phyloP scores from a whole-genome alignment of 345 rosid genomes.

The Hibiscus trionum region DNA sequence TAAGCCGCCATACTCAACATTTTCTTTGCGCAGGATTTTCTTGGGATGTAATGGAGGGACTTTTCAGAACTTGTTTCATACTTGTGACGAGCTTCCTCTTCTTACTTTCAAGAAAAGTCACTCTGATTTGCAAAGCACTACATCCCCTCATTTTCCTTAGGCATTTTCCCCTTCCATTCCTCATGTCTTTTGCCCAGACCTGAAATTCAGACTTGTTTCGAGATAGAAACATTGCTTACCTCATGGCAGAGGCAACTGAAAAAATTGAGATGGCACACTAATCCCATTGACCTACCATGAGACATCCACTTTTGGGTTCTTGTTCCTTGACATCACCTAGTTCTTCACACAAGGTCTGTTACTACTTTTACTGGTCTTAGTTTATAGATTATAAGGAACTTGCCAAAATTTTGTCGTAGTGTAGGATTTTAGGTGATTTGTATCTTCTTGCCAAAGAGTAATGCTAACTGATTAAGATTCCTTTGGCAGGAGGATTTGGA shows the following conservation, averaged over 20 bases:
- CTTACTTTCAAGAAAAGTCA: conserved; percentile 57
- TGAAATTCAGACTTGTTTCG: conserved; percentile 61
- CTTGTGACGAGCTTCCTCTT: conserved; percentile 57
- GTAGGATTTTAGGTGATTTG: conserved; percentile 24
- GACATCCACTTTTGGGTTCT: conserved; percentile 66
- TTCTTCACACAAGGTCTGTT: conserved; percentile 78
- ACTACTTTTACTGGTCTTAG: conserved; percentile 63
- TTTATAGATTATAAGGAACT: conserved; percentile 31
- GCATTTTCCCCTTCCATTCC: conserved; percentile 63
- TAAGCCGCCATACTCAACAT: conserved; percentile 72
- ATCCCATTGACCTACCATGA: conserved; percentile 57
- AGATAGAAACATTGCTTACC: conserved; percentile 58
- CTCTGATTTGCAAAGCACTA: conserved; percentile 51
- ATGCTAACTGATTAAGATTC: conserved; percentile 27
- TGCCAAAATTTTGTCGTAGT: conserved; percentile 10
- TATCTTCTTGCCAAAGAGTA: conserved; percentile 19
- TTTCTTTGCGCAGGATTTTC: conserved; percentile 45
- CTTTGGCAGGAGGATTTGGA: conserved; percentile 26
- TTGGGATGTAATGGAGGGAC: conserved; percentile 50
- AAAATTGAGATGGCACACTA: conserved; percentile 45
- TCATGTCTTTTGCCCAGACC: conserved; percentile 65
- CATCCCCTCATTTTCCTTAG: conserved; percentile 49
- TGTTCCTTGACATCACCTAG: conserved; percentile 83
- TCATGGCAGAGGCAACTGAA: conserved; percentile 61
- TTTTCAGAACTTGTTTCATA: conserved; percentile 46